These are phyloP conservation scores for Medicago arabica DNA, from an alignment of 306 rosid species.

Conservation along the genomic window DNA sequence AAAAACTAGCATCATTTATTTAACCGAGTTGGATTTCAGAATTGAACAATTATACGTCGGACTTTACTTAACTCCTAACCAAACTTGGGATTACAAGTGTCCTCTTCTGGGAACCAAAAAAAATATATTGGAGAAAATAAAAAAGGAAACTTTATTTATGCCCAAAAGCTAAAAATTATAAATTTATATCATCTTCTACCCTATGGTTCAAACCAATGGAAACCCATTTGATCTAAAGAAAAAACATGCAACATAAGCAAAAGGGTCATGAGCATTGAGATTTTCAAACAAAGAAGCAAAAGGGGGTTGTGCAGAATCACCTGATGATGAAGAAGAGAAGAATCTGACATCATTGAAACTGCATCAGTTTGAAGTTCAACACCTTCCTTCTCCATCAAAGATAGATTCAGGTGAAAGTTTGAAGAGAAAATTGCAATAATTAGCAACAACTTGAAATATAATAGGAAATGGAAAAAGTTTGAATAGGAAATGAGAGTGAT, in stretches of 20 bases:
- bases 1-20: too few relatives aligned
- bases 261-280: slow-evolving; percentile 35
- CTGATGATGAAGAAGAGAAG: slow-evolving; percentile 37
- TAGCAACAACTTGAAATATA: not conserved
- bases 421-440: slow-evolving; percentile 6
- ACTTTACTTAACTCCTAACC: too few relatives aligned
- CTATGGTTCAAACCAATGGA: slow-evolving; percentile 17
- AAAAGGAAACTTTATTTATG: slow-evolving; percentile 7
- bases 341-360: slow-evolving; percentile 35
- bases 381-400: slow-evolving; percentile 38
- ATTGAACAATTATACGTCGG: too few relatives aligned
- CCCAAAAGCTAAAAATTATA: slow-evolving; percentile 38
- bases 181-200: not conserved
- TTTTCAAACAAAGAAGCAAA: not conserved
- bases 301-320: slow-evolving; percentile 29
- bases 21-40: too few relatives aligned
- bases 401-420: not conserved
- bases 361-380: slow-evolving; percentile 39
- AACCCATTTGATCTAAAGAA: slow-evolving; percentile 25
- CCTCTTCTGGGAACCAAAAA: not conserved
- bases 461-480: not conserved
- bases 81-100: too few relatives aligned
- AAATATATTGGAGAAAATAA: not conserved
- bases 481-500: not conserved
- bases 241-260: slow-evolving; percentile 20